Evolutionary conservation across 2,329 filamentous ascomycete species (phyloP).

Genomic region (Hymenoscyphus scutula): DNA sequence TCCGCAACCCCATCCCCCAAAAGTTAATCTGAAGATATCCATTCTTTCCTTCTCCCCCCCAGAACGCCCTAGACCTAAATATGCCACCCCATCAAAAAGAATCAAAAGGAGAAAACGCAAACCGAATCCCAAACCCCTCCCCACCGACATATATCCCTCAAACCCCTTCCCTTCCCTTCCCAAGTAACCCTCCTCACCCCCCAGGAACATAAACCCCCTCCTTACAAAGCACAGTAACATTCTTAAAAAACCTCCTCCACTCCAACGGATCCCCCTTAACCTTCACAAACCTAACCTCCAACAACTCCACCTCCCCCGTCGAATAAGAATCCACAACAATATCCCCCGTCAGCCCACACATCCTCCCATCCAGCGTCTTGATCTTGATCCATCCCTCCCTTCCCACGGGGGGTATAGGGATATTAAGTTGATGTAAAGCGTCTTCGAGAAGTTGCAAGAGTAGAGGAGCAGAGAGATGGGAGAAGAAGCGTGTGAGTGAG

Average conservation of each 20-base stretch:
- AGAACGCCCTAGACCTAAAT: not conserved
- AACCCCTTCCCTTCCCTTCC: not conserved
- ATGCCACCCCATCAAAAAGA: not conserved
- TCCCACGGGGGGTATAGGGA: conserved; percentile 59
- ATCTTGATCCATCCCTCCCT: conserved; percentile 67
- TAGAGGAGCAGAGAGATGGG: conserved; percentile 69
- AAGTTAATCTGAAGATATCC: not conserved
- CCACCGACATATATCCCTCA: not conserved
- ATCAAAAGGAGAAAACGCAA: not conserved
- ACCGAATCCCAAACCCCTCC: not conserved
- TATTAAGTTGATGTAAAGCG: conserved; percentile 79
- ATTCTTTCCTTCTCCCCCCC: not conserved
- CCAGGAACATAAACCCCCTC: conserved; percentile 71
- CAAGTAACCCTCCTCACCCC: not conserved
- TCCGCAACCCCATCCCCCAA: too few species aligned
- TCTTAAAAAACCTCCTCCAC: conserved; percentile 97
- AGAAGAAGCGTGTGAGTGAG: conserved; percentile 89
- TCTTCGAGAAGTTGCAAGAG: conserved; percentile 78
- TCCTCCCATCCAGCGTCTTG: conserved; percentile 68
- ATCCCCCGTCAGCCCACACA: conserved; percentile 71
- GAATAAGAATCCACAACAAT: conserved; percentile 67
- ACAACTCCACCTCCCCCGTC: conserved; percentile 57
- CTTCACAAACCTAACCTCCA: conserved; percentile 91
- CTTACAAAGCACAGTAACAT: conserved; percentile 82
- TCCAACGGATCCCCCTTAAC: conserved; percentile 93